These are phyloP conservation scores for Acmispon strigosus DNA, from an alignment of 306 rosid genomes.

Conservation along the genomic window DNA sequence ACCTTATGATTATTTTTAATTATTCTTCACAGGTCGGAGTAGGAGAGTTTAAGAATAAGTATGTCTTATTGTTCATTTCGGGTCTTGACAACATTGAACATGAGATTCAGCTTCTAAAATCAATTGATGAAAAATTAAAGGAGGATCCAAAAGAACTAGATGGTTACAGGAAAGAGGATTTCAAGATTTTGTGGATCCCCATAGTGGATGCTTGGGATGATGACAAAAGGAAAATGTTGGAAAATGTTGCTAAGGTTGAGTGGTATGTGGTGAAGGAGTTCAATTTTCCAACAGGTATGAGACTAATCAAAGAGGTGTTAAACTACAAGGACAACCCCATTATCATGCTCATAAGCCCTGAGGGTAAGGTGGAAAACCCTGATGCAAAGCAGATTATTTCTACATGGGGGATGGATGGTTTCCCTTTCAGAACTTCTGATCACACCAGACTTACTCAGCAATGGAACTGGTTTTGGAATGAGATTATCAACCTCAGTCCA, in stretches of 20 bases:
- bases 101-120: slow-evolving; percentile 3
- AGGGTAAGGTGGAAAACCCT: slow-evolving; percentile 8
- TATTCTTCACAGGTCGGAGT: not conserved
- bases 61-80: slow-evolving; percentile 19
- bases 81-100: not conserved
- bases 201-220: not conserved
- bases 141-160: not conserved
- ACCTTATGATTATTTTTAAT: not conserved
- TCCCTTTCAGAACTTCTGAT: slow-evolving; percentile 19
- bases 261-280: slow-evolving; percentile 23
- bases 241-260: not conserved
- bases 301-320: not conserved
- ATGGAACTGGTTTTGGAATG: slow-evolving; percentile 29
- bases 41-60: not conserved
- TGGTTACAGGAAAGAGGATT: slow-evolving; percentile 21
- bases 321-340: slow-evolving; percentile 3
- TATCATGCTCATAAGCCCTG: slow-evolving; percentile 14
- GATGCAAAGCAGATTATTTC: slow-evolving; percentile 24
- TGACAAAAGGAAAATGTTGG: not conserved
- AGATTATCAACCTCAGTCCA: slow-evolving; percentile 3
- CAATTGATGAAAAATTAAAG: not conserved
- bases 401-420: slow-evolving; percentile 20
- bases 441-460: slow-evolving; percentile 8
- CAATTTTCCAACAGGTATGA: not conserved
- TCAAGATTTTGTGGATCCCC: slow-evolving; percentile 28